phyloP scores from a whole-genome alignment of 1,139 yeast genomes.

The Schizosaccharomyces versatilis region DNA sequence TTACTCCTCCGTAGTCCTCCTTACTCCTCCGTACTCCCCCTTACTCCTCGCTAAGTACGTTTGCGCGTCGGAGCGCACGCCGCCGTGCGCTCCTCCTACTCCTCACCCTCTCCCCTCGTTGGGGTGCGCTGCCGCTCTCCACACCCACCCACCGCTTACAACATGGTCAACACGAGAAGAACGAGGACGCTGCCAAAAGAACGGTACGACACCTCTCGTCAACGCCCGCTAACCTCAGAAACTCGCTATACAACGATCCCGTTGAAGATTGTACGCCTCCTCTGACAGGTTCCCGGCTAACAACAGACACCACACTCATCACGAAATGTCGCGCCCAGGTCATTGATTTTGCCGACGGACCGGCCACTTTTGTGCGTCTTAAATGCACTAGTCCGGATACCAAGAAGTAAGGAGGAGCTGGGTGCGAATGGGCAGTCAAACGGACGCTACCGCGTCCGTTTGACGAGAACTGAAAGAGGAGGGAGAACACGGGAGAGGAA shows the following conservation, averaged over 20 bases:
- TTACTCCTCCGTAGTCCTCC: no score
- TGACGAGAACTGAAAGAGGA: no score
- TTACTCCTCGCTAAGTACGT: no score
- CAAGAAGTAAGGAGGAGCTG: background rate
- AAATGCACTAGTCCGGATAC: background rate
- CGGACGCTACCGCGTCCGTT: background rate
- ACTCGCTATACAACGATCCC: background rate
- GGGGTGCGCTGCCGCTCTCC: no score
- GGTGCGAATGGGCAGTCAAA: background rate
- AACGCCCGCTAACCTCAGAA: background rate
- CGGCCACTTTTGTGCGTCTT: constrained; percentile 2
- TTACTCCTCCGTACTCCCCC: no score
- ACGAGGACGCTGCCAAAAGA: background rate
- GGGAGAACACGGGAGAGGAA: no score
- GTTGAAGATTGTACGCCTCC: background rate
- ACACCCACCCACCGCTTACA: no score
- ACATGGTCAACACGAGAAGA: background rate
- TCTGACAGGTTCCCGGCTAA: background rate
- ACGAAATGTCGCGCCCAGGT: constrained; percentile 1
- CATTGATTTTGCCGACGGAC: background rate
- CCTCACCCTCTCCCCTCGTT: no score
- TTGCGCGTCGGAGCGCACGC: no score
- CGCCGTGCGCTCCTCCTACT: no score
- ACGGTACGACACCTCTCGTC: background rate
- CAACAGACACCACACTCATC: background rate